Evolutionary conservation across 2,329 filamentous ascomycete genomes (phyloP), one percentile per base, ranked within the genome.

Genomic region (Sarocladium kiliense): DNA sequence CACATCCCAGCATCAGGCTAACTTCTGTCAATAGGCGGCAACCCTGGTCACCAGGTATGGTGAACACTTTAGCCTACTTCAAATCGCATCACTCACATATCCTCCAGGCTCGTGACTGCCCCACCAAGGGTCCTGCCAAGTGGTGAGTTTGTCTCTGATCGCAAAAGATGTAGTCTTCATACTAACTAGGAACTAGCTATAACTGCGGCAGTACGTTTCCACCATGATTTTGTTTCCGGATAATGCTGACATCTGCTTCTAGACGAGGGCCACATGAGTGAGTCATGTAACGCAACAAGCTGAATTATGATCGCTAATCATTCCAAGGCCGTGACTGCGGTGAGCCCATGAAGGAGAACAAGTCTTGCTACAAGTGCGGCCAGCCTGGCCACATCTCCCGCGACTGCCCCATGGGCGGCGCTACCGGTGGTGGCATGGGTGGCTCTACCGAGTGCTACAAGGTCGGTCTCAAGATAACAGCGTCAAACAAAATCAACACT

Each of bases 321-420:
- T 10, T 16, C n/a, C 26, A 59, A 88, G 86, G 88, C 82, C 90
- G 92, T 73, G 93, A 97, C 71, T 97, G 93, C 81, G 86, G 88
- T 60, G 85, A 90, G 71, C 87, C 91, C 58, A 84, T 89, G 67
- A 96, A 96, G 80, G 91, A 96, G 75, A 91, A 76, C 71, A 84
- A 88, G 78, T 81, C 84, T 65, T 88, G 84, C 79, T 88, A 88
- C 77, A 82, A 87, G 66, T 91, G 88, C 78, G 89, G 89, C 69
- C 84, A 89, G 73, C 76, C 85, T 63, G 93, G 91, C 60, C 93
- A 97, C 81, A 89, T 97, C 72, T 94, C 89, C 65, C 91, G 93
- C 65, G 92, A 97, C 68, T 92, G 88, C 78, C 84, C 75, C 71
- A 76, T 78, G 61, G 76, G 75, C 59, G 76, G 77, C 54, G 74